phyloP scores from a whole-genome alignment of 2,329 filamentous ascomycete species.

The Arthrobotrys pseudoclavata region DNA sequence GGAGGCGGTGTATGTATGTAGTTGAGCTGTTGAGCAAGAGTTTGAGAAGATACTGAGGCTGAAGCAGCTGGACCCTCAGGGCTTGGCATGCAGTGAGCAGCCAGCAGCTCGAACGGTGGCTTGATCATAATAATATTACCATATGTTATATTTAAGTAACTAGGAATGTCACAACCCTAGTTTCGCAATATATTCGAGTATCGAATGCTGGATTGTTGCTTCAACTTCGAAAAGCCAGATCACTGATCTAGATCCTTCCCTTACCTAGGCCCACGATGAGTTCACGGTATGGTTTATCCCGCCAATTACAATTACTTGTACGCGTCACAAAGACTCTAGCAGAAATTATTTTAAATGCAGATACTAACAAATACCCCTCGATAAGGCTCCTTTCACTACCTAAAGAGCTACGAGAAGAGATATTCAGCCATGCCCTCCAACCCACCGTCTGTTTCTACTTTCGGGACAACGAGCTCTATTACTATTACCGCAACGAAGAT shows the following conservation, averaged over 20 bases:
- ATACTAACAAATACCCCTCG: conserved; percentile 1
- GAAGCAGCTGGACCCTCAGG: background rate
- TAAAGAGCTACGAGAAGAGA: conserved; percentile 33
- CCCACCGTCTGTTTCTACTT: conserved; percentile 21
- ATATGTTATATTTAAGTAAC: no score
- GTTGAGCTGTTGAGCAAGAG: conserved; percentile 1
- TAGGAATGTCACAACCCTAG: no score
- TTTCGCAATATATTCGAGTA: no score
- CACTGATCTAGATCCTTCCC: no score
- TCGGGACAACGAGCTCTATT: background rate
- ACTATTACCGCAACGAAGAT: background rate
- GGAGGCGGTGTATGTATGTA: conserved; percentile 17
- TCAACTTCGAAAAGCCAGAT: no score
- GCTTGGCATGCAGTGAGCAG: background rate
- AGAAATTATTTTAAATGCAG: background rate
- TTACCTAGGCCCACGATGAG: no score
- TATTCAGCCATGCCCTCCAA: conserved; percentile 9
- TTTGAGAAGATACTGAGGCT: background rate
- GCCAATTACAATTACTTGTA: no score
- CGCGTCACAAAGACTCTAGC: no score
- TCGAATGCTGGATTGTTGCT: no score
- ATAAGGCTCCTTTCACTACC: conserved; percentile 23
- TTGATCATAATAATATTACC: no score
- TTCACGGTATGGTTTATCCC: no score
- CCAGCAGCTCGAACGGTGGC: no score